Evolutionary conservation across 768 basidiomycete genomes (phyloP), one percentile per base, ranked within the genome.

Genomic region (Sarcodon sp.): DNA sequence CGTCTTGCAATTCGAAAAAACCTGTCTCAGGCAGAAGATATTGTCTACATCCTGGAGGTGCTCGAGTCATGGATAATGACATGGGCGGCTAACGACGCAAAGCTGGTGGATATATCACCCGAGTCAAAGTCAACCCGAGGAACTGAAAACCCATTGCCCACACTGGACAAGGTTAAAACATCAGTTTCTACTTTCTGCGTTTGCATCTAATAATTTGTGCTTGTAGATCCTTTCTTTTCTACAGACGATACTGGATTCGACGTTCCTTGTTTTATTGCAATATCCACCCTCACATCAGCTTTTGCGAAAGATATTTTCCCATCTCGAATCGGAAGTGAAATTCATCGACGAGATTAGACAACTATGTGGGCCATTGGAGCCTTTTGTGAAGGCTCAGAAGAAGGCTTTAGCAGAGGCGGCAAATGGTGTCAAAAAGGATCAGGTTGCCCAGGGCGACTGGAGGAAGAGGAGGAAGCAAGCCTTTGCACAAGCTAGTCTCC

Each of bases 201-300:
- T 44, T 18, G 21, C n/a, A 8, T 41, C 39, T 41, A 15, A 41
- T 27, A 27, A 13, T 15, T 8, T 13, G 8, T 38, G 37, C 13
- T n/a, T 21, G 12, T 57, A 86, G 82, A 64, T 79, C 46, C 60
- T 81, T 18, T 53, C 60, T 0, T 83, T 88, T 65, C 57, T 83
- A 7, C 80, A 83, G 62, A 66, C 69, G 5, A 59, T 87, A 47
- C 68, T 90, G 27, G 87, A 90, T 60, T 72, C 85, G 0, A 80
- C 76, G 10, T 86, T 85, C 59, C 68, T 88, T 43, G 63, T 70
- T 0, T 68, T 90, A 16, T 66, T 89, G 10, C 77, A 82, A 51
- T 70, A 87, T 56, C 61, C 71, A 11, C 77, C 79, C 0, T 70
- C 81, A 4, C 77, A 85, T 54, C 54, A 57, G 18, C 53, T 78